These are phyloP conservation scores for Aspergillus cejpii DNA, from an alignment of 2,329 filamentous ascomycete species.

Conservation along the genomic window DNA sequence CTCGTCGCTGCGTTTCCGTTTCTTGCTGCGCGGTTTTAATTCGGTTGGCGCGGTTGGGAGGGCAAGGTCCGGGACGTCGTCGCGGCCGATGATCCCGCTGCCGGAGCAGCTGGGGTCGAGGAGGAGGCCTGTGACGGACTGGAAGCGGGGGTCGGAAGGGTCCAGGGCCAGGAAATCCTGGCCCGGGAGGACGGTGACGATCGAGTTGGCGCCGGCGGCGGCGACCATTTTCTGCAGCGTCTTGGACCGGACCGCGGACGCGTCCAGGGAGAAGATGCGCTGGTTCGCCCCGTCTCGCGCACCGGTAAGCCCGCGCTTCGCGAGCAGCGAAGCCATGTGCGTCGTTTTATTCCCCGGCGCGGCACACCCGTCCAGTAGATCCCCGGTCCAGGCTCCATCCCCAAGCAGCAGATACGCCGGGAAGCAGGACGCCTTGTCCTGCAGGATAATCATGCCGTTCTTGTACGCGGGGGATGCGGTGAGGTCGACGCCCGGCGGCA, in stretches of 20 bases:
- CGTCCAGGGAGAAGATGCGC: conserved; percentile 48
- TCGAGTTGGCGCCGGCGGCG: conserved; percentile 61
- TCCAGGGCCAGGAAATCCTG: conserved; percentile 78
- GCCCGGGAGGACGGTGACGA: conserved; percentile 62
- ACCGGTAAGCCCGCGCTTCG: conserved; percentile 18
- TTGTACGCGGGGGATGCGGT: conserved; percentile 67
- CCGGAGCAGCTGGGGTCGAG: conserved; percentile 94
- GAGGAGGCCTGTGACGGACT: conserved; percentile 69
- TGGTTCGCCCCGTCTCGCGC: conserved; percentile 21
- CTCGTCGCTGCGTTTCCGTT: conserved; percentile 37
- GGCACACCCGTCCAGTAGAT: conserved; percentile 86
- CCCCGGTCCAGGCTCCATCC: conserved; percentile 49
- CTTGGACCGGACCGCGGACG: conserved; percentile 52
- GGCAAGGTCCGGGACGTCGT: conserved; percentile 65
- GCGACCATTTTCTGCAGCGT: conserved; percentile 80
- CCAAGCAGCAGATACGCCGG: conserved; percentile 77
- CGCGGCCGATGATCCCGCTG: conserved; percentile 85
- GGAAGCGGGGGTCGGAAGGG: conserved; percentile 55
- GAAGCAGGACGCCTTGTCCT: conserved; percentile 96
- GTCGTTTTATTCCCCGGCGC: conserved; percentile 98
- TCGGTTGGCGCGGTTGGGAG: conserved; percentile 43
- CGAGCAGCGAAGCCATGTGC: conserved; percentile 72
- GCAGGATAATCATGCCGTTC: conserved; percentile 73
- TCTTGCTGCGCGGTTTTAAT: conserved; percentile 29
- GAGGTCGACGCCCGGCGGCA: conserved; percentile 66